These are phyloP conservation scores for Saposhnikovia divaricata DNA, from an alignment of 129 eudicot species.

Conservation along the genomic window DNA sequence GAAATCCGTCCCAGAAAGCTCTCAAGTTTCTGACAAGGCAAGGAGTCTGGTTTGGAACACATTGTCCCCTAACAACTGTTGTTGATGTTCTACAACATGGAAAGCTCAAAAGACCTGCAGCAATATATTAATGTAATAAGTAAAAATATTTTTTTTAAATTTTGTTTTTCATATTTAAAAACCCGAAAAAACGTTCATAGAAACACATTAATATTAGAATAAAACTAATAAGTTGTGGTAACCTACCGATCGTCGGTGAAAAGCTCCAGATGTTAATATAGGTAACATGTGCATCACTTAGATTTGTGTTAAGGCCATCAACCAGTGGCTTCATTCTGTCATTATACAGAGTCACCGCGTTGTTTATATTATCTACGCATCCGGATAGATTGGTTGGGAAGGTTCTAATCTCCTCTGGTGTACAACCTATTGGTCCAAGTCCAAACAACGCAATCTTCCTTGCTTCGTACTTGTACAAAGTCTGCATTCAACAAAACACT, in stretches of 20 bases:
- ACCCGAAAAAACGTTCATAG: no score
- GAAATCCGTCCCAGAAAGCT: constrained; percentile 4
- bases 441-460: constrained; percentile 49
- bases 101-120: neutral
- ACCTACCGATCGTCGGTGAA: neutral
- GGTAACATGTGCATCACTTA: constrained; percentile 27
- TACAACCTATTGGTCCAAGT: constrained; percentile 34
- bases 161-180: no score
- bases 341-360: constrained; percentile 30
- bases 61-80: neutral
- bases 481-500: constrained; percentile 15
- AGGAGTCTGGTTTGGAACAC: neutral
- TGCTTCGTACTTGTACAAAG: constrained; percentile 41
- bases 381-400: constrained; percentile 4
- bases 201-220: no score
- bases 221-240: neutral
- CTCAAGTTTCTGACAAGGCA: neutral
- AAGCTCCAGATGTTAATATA: constrained; percentile 19
- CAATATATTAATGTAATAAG: no score
- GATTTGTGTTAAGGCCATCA: constrained; percentile 26
- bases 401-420: constrained; percentile 20
- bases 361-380: constrained; percentile 29
- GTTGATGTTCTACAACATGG: neutral
- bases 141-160: no score
- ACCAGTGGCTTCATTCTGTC: constrained; percentile 26